Conservation (phyloP, 768 basidiomycete species). For the Tricholoma sp. region DNA sequence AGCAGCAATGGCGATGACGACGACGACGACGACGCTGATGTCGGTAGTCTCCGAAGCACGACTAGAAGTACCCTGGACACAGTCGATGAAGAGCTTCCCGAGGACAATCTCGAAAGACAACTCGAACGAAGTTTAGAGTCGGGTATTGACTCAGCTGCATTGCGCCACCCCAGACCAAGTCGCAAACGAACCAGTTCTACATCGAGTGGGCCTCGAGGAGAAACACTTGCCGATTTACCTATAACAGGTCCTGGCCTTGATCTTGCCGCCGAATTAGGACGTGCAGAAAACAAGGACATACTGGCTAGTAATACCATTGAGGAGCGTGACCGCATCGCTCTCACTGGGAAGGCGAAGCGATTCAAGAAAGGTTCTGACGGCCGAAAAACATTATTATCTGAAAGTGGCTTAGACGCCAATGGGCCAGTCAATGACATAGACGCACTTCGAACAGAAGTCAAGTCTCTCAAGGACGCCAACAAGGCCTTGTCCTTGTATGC, state of each 20-base stretch:
- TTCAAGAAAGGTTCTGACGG: slow-evolving; percentile 40
- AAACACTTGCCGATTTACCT: slow-evolving; percentile 81
- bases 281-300: slow-evolving; percentile 86
- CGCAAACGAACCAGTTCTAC: slow-evolving; percentile 50
- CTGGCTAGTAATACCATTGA: slow-evolving; percentile 52
- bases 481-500: slow-evolving; percentile 94
- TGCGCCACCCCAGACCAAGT: slow-evolving; percentile 36
- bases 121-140: slow-evolving; percentile 33
- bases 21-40: slow-evolving; percentile 42
- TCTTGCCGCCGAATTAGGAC: slow-evolving; percentile 86
- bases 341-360: slow-evolving; percentile 43
- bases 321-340: slow-evolving; percentile 40
- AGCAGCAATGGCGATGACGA: slow-evolving; percentile 29
- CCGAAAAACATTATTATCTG: slow-evolving; percentile 29
- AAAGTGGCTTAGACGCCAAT: slow-evolving; percentile 37
- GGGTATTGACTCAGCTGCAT: slow-evolving; percentile 31
- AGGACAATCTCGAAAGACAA: slow-evolving; percentile 33
- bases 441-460: slow-evolving; percentile 80
- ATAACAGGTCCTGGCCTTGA: slow-evolving; percentile 88
- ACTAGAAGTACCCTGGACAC: slow-evolving; percentile 56
- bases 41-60: slow-evolving; percentile 52
- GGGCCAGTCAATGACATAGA: slow-evolving; percentile 57
- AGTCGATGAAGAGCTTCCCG: slow-evolving; percentile 54
- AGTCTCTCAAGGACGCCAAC: slow-evolving; percentile 91
- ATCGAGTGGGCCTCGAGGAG: slow-evolving; percentile 57